phyloP scores from a whole-genome alignment of 805 yeast species.

The Metschnikowia continentalis region DNA sequence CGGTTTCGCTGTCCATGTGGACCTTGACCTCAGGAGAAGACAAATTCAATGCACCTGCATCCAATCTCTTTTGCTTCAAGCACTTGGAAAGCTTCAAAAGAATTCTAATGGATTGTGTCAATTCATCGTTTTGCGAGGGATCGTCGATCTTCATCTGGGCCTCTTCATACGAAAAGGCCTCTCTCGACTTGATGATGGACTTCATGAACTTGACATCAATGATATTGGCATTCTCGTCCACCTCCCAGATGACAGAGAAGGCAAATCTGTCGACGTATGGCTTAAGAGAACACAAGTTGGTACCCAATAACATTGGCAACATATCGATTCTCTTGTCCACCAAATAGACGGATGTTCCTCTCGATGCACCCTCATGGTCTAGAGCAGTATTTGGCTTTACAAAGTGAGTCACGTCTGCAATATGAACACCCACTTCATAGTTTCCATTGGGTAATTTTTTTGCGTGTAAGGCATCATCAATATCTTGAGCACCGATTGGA shows the following conservation, averaged over 20 bases:
- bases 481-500: constrained; percentile 98
- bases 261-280: constrained; percentile 96
- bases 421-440: constrained; percentile 96
- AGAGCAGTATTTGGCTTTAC: constrained; percentile 89
- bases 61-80: constrained; percentile 78
- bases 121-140: constrained; percentile 64
- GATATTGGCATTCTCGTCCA: constrained; percentile 81
- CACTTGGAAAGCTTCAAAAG: constrained; percentile 75
- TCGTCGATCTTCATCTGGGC: constrained; percentile 94
- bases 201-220: constrained; percentile 75
- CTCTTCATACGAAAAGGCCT: constrained; percentile 90
- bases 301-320: constrained; percentile 93
- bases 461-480: constrained; percentile 97
- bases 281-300: constrained; percentile 90
- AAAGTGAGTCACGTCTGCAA: constrained; percentile 97
- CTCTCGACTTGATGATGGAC: constrained; percentile 84
- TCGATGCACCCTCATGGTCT: constrained; percentile 92
- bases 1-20: constrained; percentile 93
- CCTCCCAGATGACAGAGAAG: constrained; percentile 93
- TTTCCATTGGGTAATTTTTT: constrained; percentile 81
- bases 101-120: constrained; percentile 86
- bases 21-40: constrained; percentile 98
- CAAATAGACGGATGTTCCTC: constrained; percentile 95
- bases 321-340: constrained; percentile 98
- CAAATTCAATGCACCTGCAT: constrained; percentile 92